Evolutionary conservation across 352 stramenopile species (phyloP).

Genomic region (Phytophthora citricola): DNA sequence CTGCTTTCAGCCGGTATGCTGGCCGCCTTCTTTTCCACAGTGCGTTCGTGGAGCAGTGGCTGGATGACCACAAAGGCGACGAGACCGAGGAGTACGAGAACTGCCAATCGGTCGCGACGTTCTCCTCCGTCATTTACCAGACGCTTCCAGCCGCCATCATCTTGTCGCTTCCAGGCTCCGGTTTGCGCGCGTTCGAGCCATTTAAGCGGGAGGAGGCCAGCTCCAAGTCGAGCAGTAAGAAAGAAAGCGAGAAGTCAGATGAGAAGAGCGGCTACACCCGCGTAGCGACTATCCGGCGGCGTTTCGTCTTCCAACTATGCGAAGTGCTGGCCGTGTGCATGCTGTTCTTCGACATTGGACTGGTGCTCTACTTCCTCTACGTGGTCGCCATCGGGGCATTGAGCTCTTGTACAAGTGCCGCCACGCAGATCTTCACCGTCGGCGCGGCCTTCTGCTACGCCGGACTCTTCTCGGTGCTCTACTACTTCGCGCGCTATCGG

Average conservation of each 20-base stretch:
- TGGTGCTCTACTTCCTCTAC: constrained; percentile 65
- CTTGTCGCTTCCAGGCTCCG: constrained; percentile 55
- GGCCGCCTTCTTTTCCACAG: constrained; percentile 51
- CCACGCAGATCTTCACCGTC: constrained; percentile 52
- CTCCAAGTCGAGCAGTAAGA: too few species aligned
- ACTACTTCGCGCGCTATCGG: constrained; percentile 73
- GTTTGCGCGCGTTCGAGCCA: constrained; percentile 61
- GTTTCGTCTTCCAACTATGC: constrained; percentile 67
- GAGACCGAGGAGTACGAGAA: constrained; percentile 21
- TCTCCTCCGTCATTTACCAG: constrained; percentile 66
- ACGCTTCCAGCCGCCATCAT: constrained; percentile 54
- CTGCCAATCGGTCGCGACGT: constrained; percentile 71
- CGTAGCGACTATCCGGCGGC: constrained; percentile 61
- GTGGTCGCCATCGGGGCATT: constrained; percentile 72
- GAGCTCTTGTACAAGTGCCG: constrained; percentile 44
- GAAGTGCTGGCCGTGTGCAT: constrained; percentile 57
- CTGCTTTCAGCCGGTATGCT: constrained; percentile 39
- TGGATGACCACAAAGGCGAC: neutral
- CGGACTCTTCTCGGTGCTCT: constrained; percentile 59
- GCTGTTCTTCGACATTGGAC: constrained; percentile 43
- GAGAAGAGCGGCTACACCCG: constrained; percentile 29
- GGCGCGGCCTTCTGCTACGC: constrained; percentile 52
- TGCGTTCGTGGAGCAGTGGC: constrained; percentile 6
- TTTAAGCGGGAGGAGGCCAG: constrained; percentile 49
- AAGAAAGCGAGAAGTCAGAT: constrained; percentile 8